Evolutionary conservation across 2,329 filamentous ascomycete genomes (phyloP).

Genomic region (Aureobasidium sp.): DNA sequence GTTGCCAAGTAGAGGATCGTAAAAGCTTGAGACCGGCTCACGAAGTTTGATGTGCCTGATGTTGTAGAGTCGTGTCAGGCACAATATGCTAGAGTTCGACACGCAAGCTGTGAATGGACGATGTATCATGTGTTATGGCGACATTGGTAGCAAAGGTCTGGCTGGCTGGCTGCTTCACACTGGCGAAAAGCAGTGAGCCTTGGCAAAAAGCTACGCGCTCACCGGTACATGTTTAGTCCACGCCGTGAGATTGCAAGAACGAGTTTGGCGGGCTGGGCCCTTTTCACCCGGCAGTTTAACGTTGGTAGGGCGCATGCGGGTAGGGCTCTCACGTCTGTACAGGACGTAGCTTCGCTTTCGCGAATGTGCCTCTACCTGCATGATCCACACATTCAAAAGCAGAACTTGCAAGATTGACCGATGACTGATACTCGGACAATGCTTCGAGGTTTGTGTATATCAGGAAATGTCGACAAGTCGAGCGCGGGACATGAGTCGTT

Average conservation of each 20-base stretch:
- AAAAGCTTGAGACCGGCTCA: neutral
- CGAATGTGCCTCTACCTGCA: neutral
- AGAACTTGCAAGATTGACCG: neutral
- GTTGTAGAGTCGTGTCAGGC: neutral
- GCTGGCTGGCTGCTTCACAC: neutral
- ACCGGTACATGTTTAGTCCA: neutral
- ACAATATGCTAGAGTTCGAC: neutral
- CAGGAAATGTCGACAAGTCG: neutral
- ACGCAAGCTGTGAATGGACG: neutral
- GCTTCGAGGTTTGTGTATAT: neutral
- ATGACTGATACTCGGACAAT: neutral
- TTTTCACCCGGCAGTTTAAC: neutral
- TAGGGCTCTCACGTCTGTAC: neutral
- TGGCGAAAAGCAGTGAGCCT: neutral
- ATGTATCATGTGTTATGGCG: neutral
- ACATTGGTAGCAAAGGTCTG: neutral
- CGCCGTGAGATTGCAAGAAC: constrained; percentile 5
- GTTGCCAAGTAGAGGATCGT: neutral
- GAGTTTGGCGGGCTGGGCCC: neutral
- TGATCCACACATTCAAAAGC: neutral
- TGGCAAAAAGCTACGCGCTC: neutral
- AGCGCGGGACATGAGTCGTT: neutral
- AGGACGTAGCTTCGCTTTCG: neutral
- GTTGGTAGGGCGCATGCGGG: neutral
- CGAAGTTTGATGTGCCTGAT: neutral